phyloP scores from a whole-genome alignment of 805 yeast genomes.

The Teunomyces aglyptinius region DNA sequence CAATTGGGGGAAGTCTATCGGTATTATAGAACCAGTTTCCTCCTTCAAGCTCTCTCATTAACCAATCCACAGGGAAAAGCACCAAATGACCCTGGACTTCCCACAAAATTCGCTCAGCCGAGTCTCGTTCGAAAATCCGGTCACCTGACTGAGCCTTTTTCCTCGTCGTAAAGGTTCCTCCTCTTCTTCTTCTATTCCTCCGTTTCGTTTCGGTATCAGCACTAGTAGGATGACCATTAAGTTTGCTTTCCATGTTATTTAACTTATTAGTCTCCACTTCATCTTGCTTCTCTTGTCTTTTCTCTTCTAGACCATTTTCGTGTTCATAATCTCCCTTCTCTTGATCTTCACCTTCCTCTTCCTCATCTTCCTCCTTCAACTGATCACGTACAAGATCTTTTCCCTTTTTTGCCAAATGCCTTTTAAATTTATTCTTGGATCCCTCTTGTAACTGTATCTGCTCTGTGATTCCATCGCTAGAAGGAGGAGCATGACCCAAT shows the following conservation, averaged over 20 bases:
- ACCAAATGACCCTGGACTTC: conserved; percentile 86
- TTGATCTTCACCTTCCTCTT: conserved; percentile 2
- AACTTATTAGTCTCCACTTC: not conserved
- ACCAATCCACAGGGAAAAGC: conserved; percentile 91
- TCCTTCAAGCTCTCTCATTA: conserved; percentile 77
- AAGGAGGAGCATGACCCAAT: conserved; percentile 35
- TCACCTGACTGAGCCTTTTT: conserved; percentile 39
- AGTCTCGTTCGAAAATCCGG: conserved; percentile 63
- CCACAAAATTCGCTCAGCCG: conserved; percentile 70
- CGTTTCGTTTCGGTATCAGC: not conserved
- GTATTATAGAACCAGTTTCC: conserved; percentile 95
- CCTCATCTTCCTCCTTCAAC: conserved; percentile 6
- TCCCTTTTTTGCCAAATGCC: conserved; percentile 5
- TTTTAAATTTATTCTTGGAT: conserved; percentile 7
- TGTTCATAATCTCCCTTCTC: not conserved
- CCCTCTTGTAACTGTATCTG: not conserved
- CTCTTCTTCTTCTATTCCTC: conserved; percentile 31
- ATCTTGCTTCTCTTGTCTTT: not conserved
- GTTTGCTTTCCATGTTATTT: not conserved
- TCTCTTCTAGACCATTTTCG: not conserved
- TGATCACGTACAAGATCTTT: not conserved
- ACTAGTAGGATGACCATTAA: not conserved
- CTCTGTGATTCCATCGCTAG: conserved; percentile 6
- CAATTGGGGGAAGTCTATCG: conserved; percentile 92
- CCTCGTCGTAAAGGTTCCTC: conserved; percentile 36